Conservation (phyloP, 352 stramenopile genomes). For the Pythium apleroticum region DNA sequence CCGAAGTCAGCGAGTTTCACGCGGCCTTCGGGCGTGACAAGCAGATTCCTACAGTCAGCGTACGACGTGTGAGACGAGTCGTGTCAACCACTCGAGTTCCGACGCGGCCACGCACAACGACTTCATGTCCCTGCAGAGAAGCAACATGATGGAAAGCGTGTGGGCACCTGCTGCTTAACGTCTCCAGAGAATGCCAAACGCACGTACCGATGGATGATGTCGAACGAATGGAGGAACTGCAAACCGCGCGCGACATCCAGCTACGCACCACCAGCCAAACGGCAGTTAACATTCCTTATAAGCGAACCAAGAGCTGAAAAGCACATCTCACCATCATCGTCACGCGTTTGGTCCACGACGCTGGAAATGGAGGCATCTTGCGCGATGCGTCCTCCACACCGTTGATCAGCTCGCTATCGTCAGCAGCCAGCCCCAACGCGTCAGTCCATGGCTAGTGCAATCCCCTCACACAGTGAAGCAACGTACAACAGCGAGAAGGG, state of each 20-base stretch:
- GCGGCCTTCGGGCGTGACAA: constrained; percentile 67
- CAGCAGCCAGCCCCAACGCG: no score
- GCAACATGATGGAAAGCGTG: background rate
- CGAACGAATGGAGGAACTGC: constrained; percentile 80
- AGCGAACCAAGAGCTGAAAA: background rate
- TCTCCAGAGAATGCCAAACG: background rate
- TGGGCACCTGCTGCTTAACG: background rate
- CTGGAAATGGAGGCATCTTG: constrained; percentile 59
- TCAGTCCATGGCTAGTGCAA: background rate
- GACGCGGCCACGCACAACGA: constrained; percentile 63
- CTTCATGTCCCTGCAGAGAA: constrained; percentile 59
- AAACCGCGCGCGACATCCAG: constrained; percentile 67
- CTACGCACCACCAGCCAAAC: constrained; percentile 21
- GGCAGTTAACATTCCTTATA: background rate
- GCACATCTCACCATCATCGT: constrained; percentile 63
- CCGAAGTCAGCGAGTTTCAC: constrained; percentile 83
- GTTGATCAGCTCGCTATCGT: constrained; percentile 71
- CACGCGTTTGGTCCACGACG: constrained; percentile 76
- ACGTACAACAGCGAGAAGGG: constrained; percentile 78
- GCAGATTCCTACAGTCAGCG: constrained; percentile 49
- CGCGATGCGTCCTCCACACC: constrained; percentile 51
- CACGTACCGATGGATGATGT: constrained; percentile 71
- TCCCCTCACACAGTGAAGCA: background rate
- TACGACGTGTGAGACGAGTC: no score
- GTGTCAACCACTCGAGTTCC: no score